Conservation (phyloP, 176 grass and related monocot species). For the bread wheat (Triticum aestivum) region DNA sequence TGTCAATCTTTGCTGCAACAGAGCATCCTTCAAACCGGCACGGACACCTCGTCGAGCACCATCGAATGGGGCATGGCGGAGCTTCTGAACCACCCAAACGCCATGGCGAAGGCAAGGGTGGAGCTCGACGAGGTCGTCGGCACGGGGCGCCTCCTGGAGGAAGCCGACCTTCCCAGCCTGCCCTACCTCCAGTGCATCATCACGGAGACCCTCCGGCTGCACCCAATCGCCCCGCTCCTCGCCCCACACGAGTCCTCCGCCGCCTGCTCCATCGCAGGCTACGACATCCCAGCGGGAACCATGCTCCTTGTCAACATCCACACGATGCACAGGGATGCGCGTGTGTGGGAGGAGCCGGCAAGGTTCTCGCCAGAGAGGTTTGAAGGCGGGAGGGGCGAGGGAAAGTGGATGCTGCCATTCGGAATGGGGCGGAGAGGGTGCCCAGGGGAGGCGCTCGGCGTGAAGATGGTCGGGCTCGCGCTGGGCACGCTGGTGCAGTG, state of each 20-base stretch:
- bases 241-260: slow-evolving; percentile 18
- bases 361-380: slow-evolving; percentile 39
- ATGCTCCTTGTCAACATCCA: slow-evolving; percentile 36
- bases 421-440: slow-evolving; percentile 33
- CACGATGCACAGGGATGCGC: not conserved
- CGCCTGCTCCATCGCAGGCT: slow-evolving; percentile 6
- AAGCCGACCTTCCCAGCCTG: slow-evolving; percentile 27
- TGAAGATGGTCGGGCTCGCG: slow-evolving; percentile 10
- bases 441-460: not conserved
- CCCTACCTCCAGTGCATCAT: slow-evolving; percentile 33
- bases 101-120: not conserved
- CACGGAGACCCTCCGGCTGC: slow-evolving; percentile 21
- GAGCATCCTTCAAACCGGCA: slow-evolving; percentile 25
- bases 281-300: slow-evolving; percentile 23
- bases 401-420: slow-evolving; percentile 45
- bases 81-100: slow-evolving; percentile 14
- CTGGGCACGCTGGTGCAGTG: slow-evolving; percentile 27
- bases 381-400: not conserved
- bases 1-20: slow-evolving; percentile 7
- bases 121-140: slow-evolving; percentile 20
- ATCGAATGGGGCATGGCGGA: slow-evolving; percentile 35
- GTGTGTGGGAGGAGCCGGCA: not conserved
- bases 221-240: slow-evolving; percentile 4
- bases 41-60: slow-evolving; percentile 16
- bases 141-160: not conserved